Base-by-base conservation (phyloP, 306 rosid genomes). In the Gastrolobium bilobum region DNA sequence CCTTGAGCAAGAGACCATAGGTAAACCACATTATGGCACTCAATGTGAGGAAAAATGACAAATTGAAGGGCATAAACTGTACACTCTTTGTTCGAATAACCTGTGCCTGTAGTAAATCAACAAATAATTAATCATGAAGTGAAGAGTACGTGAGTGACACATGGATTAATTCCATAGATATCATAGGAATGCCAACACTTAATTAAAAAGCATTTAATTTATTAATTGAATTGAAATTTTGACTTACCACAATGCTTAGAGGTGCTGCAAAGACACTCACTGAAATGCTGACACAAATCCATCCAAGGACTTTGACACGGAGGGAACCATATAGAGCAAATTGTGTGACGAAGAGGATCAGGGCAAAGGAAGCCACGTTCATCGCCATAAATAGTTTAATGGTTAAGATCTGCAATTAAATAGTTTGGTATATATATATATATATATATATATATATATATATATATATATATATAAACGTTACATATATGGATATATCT, bases 21-120 rank as follows among this genome's bases (percentile, higher is more conserved):
- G 71, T 79, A 26, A 95, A 89, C 99, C 98, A 95, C 83, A 78
- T 74, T 2, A 91, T 26, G 30, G 96, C 97, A 71, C 97, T 95
- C 67, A 95, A 13, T 35, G 98, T 90, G 5, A 91, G 96, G 86
- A 77, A 91, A 73, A 88, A 85, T 7, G 98, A 93, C 26, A 95
- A 67, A 26, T 13, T 20, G 75, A 93, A 85, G 13, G 98, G 93
- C 97, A 93, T 93, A 61, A 79, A 93, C 40, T 93, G 86, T 1
- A 89, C 91, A 50, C 99, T 95, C 57, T 64, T 90, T 3, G 98
- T 89, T 74, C 85, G 72, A 42, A 90, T 78, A 0, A 95, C 99
- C 3, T 72, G 88, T 44, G 86, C 84, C 97, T 93, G 80, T 63
- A 84, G 6, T n/a, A n/a, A n/a, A 8, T 8, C 8, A 39, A 4